Evolutionary conservation across 192 early-diverging fungal species (phyloP), one percentile per base, ranked within the genome.

Genomic region (Spizellomyces sp.): DNA sequence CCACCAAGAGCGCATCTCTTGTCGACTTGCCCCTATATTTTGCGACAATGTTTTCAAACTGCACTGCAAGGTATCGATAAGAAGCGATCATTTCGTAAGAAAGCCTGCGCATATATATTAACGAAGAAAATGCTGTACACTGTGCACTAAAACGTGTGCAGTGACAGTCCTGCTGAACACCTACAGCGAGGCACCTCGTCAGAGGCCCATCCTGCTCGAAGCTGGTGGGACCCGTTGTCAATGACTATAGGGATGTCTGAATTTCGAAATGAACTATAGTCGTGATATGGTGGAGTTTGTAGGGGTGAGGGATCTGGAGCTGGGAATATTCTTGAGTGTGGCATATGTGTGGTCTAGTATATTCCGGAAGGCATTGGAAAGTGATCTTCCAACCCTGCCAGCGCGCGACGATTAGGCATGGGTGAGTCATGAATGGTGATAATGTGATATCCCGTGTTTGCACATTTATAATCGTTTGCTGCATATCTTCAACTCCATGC

Each of bases 201-300:
- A 1, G 79, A 81, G 8, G 92, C 91, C 92, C 92, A 96, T 21
- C 94, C 94, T 22, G 91, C 93, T 59, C 92, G 82, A 64, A 92
- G 91, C 70, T 84, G 87, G 65, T 85, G 84, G 44, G 94, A 93
- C 22, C 91, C 90, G 70, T 89, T 89, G 71, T 92, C 91, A 61
- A 92, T 90, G 8, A 92, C 83, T 5, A 92, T 74, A 0, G 90
- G 86, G 45, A 70, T 75, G 9, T 66, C 41, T 8, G 74, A 52
- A 15, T 42, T 45, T 6, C 67, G 74, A 55, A 43, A 66, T 19
- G 17, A 4, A 14, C 45, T 62, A 47, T 75, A 75, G 47, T 45
- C 22, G 27, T 36, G 27, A 44, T 75, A 57, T 17, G 60, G 9
- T 7, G 70, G 48, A 1, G 52, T 72, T 42, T 54, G 50, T 15